These are phyloP conservation scores for Aspergillus puulaauensis DNA, from an alignment of 2,329 filamentous ascomycete genomes.

Conservation along the genomic window DNA sequence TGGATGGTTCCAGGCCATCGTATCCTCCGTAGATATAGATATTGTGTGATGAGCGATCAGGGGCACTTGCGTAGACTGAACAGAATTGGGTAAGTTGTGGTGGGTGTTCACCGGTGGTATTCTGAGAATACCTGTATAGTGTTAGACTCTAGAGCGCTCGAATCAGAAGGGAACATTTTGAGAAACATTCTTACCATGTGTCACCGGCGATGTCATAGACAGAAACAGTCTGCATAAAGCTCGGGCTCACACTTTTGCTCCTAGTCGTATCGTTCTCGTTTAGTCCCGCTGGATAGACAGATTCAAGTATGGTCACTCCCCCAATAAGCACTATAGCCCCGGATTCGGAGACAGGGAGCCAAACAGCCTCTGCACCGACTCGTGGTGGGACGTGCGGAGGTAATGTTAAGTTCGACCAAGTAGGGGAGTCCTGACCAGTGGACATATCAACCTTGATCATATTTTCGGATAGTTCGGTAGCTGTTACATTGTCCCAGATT, in stretches of 20 bases:
- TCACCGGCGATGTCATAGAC: constrained; percentile 38
- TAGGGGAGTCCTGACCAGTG: constrained; percentile 58
- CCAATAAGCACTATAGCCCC: constrained; percentile 42
- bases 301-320: constrained; percentile 32
- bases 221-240: constrained; percentile 38
- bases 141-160: too few species aligned
- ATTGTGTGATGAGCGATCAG: constrained; percentile 45
- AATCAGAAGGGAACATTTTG: neutral
- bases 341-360: constrained; percentile 48
- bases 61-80: constrained; percentile 39
- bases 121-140: constrained; percentile 39
- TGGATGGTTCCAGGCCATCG: constrained; percentile 32
- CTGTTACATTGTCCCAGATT: constrained; percentile 41
- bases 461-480: constrained; percentile 49
- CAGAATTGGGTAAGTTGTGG: constrained; percentile 41
- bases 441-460: constrained; percentile 65
- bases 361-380: constrained; percentile 65
- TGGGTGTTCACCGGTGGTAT: constrained; percentile 35
- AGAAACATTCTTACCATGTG: constrained; percentile 22
- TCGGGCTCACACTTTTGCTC: constrained; percentile 28
- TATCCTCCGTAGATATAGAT: constrained; percentile 54
- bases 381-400: constrained; percentile 53
- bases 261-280: constrained; percentile 8
- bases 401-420: constrained; percentile 40
- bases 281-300: constrained; percentile 12